These are phyloP conservation scores for Tilletia setariae DNA, from an alignment of 1,284 basidiomycete genomes.

Conservation along the genomic window DNA sequence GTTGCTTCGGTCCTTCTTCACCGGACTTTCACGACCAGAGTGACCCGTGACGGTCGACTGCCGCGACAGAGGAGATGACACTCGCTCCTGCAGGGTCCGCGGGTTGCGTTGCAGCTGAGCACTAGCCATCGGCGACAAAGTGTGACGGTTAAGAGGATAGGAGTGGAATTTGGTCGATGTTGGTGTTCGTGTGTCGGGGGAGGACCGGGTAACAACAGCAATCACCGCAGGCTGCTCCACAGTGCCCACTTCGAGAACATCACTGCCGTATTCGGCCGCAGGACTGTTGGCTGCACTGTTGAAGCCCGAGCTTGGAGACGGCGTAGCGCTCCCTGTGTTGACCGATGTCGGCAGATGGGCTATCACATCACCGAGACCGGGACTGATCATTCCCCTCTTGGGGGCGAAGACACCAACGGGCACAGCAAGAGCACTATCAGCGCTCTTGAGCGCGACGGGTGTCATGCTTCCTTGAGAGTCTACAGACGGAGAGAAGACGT, in stretches of 20 bases:
- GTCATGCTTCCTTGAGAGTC: slow-evolving; percentile 26
- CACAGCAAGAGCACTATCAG: slow-evolving; percentile 19
- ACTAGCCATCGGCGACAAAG: slow-evolving; percentile 20
- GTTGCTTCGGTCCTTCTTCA: slow-evolving; percentile 23
- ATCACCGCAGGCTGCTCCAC: not conserved
- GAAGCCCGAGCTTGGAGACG: slow-evolving; percentile 26
- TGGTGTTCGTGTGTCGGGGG: slow-evolving; percentile 6
- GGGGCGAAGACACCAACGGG: slow-evolving; percentile 31
- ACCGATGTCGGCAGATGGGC: slow-evolving; percentile 30
- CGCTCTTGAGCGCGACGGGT: slow-evolving; percentile 21
- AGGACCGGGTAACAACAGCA: slow-evolving; percentile 23
- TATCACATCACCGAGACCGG: slow-evolving; percentile 38
- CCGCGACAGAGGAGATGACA: slow-evolving; percentile 27
- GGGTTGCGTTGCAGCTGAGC: slow-evolving; percentile 26
- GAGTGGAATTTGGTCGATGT: slow-evolving; percentile 27
- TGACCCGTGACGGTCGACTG: slow-evolving; percentile 13
- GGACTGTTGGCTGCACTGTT: not conserved
- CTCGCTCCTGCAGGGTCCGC: slow-evolving; percentile 23
- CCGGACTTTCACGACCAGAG: slow-evolving; percentile 19
- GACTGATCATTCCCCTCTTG: slow-evolving; percentile 43
- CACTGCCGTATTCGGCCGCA: not conserved
- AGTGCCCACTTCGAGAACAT: not conserved
- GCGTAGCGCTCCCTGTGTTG: slow-evolving; percentile 25
- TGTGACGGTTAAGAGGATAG: slow-evolving; percentile 33
- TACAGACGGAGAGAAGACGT: slow-evolving; percentile 30